Base-by-base conservation (phyloP, 495 filamentous ascomycete genomes). In the Penicillium argentinense region DNA sequence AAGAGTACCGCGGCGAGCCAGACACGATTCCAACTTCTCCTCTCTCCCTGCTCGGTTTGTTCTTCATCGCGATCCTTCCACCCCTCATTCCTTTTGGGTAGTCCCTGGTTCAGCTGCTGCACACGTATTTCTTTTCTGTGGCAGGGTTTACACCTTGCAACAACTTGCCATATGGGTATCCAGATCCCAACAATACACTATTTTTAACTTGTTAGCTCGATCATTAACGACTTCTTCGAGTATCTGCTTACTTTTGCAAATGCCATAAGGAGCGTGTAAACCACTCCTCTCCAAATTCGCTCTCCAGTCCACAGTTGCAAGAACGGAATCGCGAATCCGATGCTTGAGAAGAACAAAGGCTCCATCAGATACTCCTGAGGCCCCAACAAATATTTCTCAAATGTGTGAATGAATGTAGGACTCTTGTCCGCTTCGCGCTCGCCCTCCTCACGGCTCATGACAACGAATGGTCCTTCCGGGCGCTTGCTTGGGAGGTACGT, bases 291-390 rank as follows among this genome's bases (percentile, higher is more conserved):
- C 88, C 84, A 91, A 13, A 89, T 63, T 0, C 84, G 71, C 40
- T 67, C 56, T 5, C 77, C 77, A 0, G 60, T 67, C 66, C 88
- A 91, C 54, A 91, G 76, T 12, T 78, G 56, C 8, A 78, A 68
- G 30, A 90, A 83, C 0, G 87, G 86, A 17, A 92, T 85, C 0
- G 86, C 81, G 51, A 91, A 89, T 1, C 88, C 85, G 23, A 91
- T 82, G 54, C 73, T 69, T 25, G 75, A 77, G 52, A 91, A 92
- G 68, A 91, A 91, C 42, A 88, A 74, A 1, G 87, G 85, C 39
- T 82, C 78, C 17, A 91, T 74, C 3, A 89, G 62, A 33, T 69
- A 74, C 14, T 70, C 37, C 13, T 82, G 71, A 0, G 72, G 54
- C 2, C 44, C 60, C 5, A 64, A 11, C 1, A 68, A 42, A 30